These are phyloP conservation scores for Cunninghamia lanceolata DNA, from an alignment of 75 land plant species.

Conservation along the genomic window DNA sequence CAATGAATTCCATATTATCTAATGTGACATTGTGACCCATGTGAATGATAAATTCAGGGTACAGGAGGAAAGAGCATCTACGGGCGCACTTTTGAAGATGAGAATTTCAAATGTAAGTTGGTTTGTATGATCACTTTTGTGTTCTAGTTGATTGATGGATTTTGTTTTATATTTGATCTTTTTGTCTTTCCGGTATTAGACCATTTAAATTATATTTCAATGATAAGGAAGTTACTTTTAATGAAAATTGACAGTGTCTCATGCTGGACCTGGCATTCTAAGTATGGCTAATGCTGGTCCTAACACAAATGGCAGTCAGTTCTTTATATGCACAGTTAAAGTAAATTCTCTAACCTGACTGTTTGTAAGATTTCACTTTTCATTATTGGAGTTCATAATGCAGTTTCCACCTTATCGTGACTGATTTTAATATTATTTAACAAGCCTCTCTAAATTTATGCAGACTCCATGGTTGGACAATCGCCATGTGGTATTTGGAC, in stretches of 20 bases:
- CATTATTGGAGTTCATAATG: neutral
- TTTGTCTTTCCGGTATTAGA: neutral
- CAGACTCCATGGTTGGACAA: slow-evolving; percentile 86
- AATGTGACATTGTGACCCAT: neutral
- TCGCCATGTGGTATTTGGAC: slow-evolving; percentile 85
- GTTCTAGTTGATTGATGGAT: neutral
- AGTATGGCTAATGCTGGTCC: slow-evolving; percentile 97
- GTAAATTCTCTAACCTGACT: slow-evolving; percentile 19
- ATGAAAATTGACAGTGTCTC: slow-evolving; percentile 47
- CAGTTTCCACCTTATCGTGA: neutral
- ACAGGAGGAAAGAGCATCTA: slow-evolving; percentile 87
- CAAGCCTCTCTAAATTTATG: slow-evolving; percentile 2
- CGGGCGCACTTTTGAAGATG: slow-evolving; percentile 73
- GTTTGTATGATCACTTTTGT: neutral
- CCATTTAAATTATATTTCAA: neutral
- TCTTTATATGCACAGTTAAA: slow-evolving; percentile 88
- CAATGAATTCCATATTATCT: neutral
- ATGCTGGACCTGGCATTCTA: slow-evolving; percentile 75
- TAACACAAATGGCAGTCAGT: slow-evolving; percentile 86
- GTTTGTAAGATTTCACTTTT: neutral
- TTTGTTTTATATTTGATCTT: neutral
- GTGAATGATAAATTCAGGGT: slow-evolving; percentile 48
- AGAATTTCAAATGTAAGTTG: slow-evolving; percentile 70
- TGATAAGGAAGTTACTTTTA: neutral
- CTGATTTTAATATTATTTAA: neutral